Evolutionary conservation across 2,329 filamentous ascomycete species (phyloP).

Genomic region (Chaetomiaceae sp.): DNA sequence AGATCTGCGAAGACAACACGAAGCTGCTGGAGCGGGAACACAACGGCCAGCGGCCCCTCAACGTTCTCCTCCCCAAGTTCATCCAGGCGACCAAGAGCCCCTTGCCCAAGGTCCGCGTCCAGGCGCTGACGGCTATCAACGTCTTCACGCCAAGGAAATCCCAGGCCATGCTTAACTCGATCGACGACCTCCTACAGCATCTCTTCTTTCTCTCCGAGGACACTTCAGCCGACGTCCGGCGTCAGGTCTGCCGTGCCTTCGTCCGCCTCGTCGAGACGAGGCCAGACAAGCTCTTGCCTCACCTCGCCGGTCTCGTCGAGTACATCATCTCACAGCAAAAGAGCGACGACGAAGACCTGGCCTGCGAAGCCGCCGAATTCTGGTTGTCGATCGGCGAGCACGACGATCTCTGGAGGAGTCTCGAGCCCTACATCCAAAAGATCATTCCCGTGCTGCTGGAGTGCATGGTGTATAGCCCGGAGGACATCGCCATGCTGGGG

Average conservation of each 20-base stretch:
- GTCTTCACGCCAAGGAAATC: slow-evolving; percentile 85
- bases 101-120: slow-evolving; percentile 70
- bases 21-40: slow-evolving; percentile 83
- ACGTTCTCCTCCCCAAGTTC: slow-evolving; percentile 84
- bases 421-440: slow-evolving; percentile 73
- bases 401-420: slow-evolving; percentile 67
- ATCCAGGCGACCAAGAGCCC: slow-evolving; percentile 78
- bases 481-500: slow-evolving; percentile 82
- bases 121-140: slow-evolving; percentile 81
- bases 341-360: slow-evolving; percentile 80
- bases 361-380: slow-evolving; percentile 93
- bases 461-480: slow-evolving; percentile 94
- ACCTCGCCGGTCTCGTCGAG: slow-evolving; percentile 82
- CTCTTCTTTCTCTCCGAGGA: slow-evolving; percentile 81
- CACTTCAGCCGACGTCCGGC: slow-evolving; percentile 72
- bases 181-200: slow-evolving; percentile 76
- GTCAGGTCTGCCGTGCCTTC: slow-evolving; percentile 90
- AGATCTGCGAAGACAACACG: slow-evolving; percentile 96
- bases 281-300: slow-evolving; percentile 84
- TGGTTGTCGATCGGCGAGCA: slow-evolving; percentile 94
- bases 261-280: slow-evolving; percentile 87
- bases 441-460: slow-evolving; percentile 88
- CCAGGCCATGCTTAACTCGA: slow-evolving; percentile 71
- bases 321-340: slow-evolving; percentile 91
- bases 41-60: slow-evolving; percentile 80